Base-by-base conservation (phyloP, 306 rosid species). In the Rubus parviflorus region DNA sequence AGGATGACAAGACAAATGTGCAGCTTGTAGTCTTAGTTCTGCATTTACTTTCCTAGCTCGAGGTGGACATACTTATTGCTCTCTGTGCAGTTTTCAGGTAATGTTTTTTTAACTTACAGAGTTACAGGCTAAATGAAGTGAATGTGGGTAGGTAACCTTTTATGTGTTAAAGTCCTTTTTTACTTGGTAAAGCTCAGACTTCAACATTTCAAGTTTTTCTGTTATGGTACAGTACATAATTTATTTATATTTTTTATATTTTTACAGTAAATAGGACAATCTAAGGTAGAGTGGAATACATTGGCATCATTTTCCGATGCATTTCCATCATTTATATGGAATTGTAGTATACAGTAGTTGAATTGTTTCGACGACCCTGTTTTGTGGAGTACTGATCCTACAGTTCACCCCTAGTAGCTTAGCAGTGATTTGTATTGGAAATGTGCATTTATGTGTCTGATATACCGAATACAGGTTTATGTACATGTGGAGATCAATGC, bases 401-500 rank as follows among this genome's bases (percentile, higher is more conserved):
- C 11, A 11, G 3, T n/a, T 30, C 35, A 1, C 35, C 35, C 35
- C 35, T 45, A 47, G 17, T 67, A 49, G 45, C 52, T 45, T 20
- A 75, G 25, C 71, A 10, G 42, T 60, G 56, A 12, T 17, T 20
- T 72, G 46, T 38, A 40, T 53, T 53, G 10, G 13, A 72, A 64
- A 66, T 76, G 38, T 81, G 22, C 47, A 22, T 43, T 81, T 69
- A 15, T 75, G 30, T 77, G 60, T 69, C 45, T 82, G 74, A 72
- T 58, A 49, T 88, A 73, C 73, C 45, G 22, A 83, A 75, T 90
- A 86, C 81, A 96, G 99, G 81, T 75, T 92, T 62, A 92, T 91
- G 99, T 96, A 96, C 90, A 91, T 96, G 99, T 96, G 99, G 99
- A 91, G 64, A 84, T 79, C 93, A 77, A 96, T 96, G 99, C 94